phyloP scores from a whole-genome alignment of 2,329 filamentous ascomycete species.

The Sarocladium brachiariae region DNA sequence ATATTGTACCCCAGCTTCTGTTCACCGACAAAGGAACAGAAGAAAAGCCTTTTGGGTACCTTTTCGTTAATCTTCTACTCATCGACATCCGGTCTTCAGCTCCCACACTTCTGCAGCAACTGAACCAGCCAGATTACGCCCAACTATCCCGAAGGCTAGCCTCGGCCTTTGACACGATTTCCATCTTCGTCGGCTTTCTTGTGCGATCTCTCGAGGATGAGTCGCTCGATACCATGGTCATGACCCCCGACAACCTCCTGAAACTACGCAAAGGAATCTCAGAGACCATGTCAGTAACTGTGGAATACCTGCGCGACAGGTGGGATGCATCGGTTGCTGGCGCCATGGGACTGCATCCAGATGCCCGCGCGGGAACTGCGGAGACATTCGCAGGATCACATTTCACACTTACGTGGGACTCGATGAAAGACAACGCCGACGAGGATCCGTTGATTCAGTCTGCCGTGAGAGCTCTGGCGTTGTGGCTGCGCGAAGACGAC shows the following conservation, averaged over 20 bases:
- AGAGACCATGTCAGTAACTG: slow-evolving; percentile 55
- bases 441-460: slow-evolving; percentile 55
- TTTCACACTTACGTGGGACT: slow-evolving; percentile 52
- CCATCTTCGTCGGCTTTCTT: slow-evolving; percentile 52
- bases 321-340: slow-evolving; percentile 62
- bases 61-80: slow-evolving; percentile 58
- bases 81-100: slow-evolving; percentile 59
- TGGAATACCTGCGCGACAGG: slow-evolving; percentile 62
- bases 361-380: slow-evolving; percentile 39
- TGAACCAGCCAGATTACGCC: slow-evolving; percentile 49
- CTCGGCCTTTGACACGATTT: slow-evolving; percentile 55
- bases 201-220: slow-evolving; percentile 47
- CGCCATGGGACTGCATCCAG: slow-evolving; percentile 52
- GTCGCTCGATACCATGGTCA: slow-evolving; percentile 30
- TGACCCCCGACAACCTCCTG: slow-evolving; percentile 53
- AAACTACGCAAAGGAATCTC: slow-evolving; percentile 53
- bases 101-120: slow-evolving; percentile 50
- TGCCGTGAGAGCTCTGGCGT: slow-evolving; percentile 48
- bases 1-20: slow-evolving; percentile 37
- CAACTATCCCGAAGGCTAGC: slow-evolving; percentile 46
- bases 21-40: slow-evolving; percentile 37
- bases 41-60: slow-evolving; percentile 51
- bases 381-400: slow-evolving; percentile 38
- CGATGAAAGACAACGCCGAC: slow-evolving; percentile 37
- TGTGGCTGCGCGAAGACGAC: slow-evolving; percentile 67